Evolutionary conservation across 208 protist genomes (phyloP).

Genomic region (Wallacemonas collosoma): DNA sequence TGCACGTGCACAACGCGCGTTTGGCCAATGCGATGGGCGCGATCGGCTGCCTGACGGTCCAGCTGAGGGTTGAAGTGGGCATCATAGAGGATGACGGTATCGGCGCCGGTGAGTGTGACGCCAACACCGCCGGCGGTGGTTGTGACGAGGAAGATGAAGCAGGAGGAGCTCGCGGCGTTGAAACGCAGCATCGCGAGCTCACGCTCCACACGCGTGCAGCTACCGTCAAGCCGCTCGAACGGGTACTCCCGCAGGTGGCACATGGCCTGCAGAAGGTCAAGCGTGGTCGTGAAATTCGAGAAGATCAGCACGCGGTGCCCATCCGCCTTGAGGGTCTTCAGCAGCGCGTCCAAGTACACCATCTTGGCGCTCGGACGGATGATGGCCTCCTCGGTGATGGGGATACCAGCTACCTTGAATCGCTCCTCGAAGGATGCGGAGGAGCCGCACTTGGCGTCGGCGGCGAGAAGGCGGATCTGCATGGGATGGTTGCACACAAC

Average conservation of each 20-base stretch:
- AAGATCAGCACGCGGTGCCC: conserved; percentile 92
- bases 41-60: conserved; percentile 96
- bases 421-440: conserved; percentile 38
- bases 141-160: conserved; percentile 97
- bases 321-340: conserved; percentile 75
- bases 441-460: conserved; percentile 31
- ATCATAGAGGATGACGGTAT: conserved; percentile 97
- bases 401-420: conserved; percentile 55
- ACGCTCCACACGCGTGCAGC: conserved; percentile 79
- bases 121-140: conserved; percentile 98
- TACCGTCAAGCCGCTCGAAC: conserved; percentile 87
- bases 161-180: conserved; percentile 79
- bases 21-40: conserved; percentile 96
- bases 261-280: conserved; percentile 87
- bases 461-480: conserved; percentile 64
- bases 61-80: conserved; percentile 98
- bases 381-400: conserved; percentile 59
- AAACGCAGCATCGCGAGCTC: conserved; percentile 94
- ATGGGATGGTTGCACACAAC: conserved; percentile 87
- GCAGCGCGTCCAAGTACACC: conserved; percentile 91
- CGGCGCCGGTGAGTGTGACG: conserved; percentile 96
- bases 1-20: conserved; percentile 95
- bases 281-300: conserved; percentile 87
- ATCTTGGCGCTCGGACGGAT: conserved; percentile 92
- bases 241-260: conserved; percentile 68